Base-by-base conservation (phyloP, 768 basidiomycete genomes). In the Clitopilus passeckerianus region DNA sequence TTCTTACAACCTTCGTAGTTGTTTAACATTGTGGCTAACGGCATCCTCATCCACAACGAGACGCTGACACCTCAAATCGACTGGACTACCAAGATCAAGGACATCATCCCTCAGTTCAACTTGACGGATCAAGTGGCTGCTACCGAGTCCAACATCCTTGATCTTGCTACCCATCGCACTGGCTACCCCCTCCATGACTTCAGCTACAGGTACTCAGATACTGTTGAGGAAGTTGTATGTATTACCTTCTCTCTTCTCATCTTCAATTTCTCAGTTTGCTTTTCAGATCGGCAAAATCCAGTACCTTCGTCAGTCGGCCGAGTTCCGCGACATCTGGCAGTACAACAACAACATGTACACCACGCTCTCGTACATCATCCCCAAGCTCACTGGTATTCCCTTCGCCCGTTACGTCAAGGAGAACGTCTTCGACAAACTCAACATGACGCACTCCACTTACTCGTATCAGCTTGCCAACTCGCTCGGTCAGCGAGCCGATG, bases 161-260 rank as follows among this genome's bases (percentile, higher is more conserved):
- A 71, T 56, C 54, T 67, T 5, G 67, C 70, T 67, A 68, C 64
- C 60, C 70, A 71, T 37, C 67, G 67, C 55, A 68, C 70, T 24
- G 69, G 68, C 4, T 34, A 67, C 8, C 68, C 70, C 27, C 63
- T 62, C 3, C 69, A 70, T 43, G 46, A 61, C 14, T 68, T 70
- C 24, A 50, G 64, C 55, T 59, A 52, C 20, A 15, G 18, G 1
- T 61, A 52, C n/a, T 59, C 56, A 22, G 57, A 56, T 56, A 41
- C 41, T 30, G 41, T 59, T 46, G 56, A 37, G 41, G 24, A 20
- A 7, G 34, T 58, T 22, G 60, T 63, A 53, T 24, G 61, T 54
- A 18, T 15, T 23, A 37, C 23, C 30, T 14, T 18, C 7, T 8
- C 27, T 53, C 5, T 41, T 2, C n/a, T 23, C 22, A 18, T 44